Percentiles rank a stretch among this genome's conserved stretches.
Evolutionary conservation across 1,284 basidiomycete genomes (phyloP).

Genomic region (Stereum hirsutum): DNA sequence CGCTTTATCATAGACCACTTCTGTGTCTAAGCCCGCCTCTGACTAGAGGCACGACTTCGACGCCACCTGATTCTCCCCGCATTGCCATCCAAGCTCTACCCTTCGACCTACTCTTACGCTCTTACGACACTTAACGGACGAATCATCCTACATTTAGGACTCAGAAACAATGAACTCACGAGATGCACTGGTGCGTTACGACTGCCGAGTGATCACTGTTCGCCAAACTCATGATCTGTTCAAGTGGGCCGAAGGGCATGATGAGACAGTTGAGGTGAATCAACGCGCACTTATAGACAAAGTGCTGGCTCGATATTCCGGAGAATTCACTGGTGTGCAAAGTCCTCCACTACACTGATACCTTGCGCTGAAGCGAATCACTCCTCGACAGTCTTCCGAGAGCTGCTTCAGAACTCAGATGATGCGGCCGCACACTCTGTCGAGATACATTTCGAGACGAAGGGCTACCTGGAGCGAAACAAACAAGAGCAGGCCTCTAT

Average conservation of each 20-base stretch:
- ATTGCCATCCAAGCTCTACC: too few relatives aligned
- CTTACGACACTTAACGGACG: too few relatives aligned
- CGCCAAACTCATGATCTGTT: too few relatives aligned
- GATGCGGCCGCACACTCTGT: slow-evolving; percentile 81
- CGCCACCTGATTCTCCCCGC: too few relatives aligned
- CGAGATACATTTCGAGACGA: slow-evolving; percentile 77
- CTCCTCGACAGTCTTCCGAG: slow-evolving; percentile 62
- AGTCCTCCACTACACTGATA: not conserved
- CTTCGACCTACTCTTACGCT: too few relatives aligned
- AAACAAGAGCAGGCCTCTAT: slow-evolving; percentile 6
- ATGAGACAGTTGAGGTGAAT: slow-evolving; percentile 90
- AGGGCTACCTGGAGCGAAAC: slow-evolving; percentile 39
- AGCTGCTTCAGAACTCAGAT: slow-evolving; percentile 92
- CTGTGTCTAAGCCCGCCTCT: too few relatives aligned
- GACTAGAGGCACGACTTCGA: too few relatives aligned
- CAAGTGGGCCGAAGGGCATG: slow-evolving; percentile 65
- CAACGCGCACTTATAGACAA: slow-evolving; percentile 92
- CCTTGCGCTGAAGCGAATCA: not conserved
- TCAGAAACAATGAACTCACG: too few relatives aligned
- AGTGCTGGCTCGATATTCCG: slow-evolving; percentile 89
- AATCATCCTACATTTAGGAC: too few relatives aligned
- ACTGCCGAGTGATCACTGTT: too few relatives aligned
- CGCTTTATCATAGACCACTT: too few relatives aligned
- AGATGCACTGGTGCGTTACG: too few relatives aligned
- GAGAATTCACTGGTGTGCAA: slow-evolving; percentile 73